Base-by-base conservation (phyloP, 306 rosid species). In the Sindora glabra region DNA sequence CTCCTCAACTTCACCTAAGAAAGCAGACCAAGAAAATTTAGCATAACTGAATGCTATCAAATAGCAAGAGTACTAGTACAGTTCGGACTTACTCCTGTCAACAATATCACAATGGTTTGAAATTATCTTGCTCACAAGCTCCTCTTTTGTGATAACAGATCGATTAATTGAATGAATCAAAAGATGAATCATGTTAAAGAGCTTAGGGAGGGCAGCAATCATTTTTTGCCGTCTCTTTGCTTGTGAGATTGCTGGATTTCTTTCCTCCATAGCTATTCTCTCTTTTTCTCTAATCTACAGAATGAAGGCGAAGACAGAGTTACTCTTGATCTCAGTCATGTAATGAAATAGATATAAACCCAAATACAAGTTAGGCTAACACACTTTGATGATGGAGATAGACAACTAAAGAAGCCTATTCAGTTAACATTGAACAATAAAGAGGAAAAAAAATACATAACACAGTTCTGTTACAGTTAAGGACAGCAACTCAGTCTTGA, bases 221-320 rank as follows among this genome's bases (percentile, higher is more conserved):
- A 74, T 72, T 27, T 81, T 75, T 65, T 29, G 68, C 42, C 96
- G 79, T 61, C 79, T 80, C 81, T 82, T 92, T 30, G 95, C 96
- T 73, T 64, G 80, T 38, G 89, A 68, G 63, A 89, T 77, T 12
- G 80, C 86, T 14, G 96, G 96, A 68, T 70, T 66, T 60, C 66
- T 79, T 67, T 81, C 98, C 72, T 92, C 95, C 68, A 65, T 66
- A 1, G 81, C 73, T 22, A 71, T 72, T 51, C 62, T 76, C 77
- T 88, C 98, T 59, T 76, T 91, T 59, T 85, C 92, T 59, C 75
- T 74, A 46, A 91, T 79, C 98, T 91, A 87, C 77, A 70, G 57
- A 58, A 57, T 51, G 17, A 22, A 68, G 46, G 9, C 42, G 17
- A 22, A 68, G 46, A 7, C 42, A 56, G 2, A 22, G 15, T 57